Conservation (phyloP, 2,329 filamentous ascomycete genomes). For the Sporothrix brasiliensis region DNA sequence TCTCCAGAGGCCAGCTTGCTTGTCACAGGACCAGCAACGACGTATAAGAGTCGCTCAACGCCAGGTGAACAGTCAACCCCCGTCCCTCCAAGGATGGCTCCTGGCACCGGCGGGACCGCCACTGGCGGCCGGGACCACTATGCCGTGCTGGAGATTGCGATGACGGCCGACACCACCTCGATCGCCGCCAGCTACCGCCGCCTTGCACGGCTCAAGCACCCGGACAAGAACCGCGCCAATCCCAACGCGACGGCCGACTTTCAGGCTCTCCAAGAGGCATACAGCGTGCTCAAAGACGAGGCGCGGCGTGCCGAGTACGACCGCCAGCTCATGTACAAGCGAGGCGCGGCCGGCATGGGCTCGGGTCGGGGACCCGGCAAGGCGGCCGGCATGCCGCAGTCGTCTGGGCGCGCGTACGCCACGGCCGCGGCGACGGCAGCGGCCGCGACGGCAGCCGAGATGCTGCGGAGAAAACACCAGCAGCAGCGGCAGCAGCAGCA, state of each 20-base stretch:
- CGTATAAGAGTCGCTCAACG: too few species aligned
- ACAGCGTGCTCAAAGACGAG: slow-evolving; percentile 36
- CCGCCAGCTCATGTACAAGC: neutral
- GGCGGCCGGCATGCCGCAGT: neutral
- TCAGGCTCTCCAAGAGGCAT: slow-evolving; percentile 38
- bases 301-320: slow-evolving; percentile 32
- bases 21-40: too few species aligned
- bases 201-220: slow-evolving; percentile 37
- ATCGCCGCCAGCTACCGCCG: slow-evolving; percentile 37
- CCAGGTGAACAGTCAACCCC: too few species aligned
- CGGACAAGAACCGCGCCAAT: slow-evolving; percentile 38
- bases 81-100: neutral
- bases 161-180: slow-evolving; percentile 29
- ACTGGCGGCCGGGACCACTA: slow-evolving; percentile 36
- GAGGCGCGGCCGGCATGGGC: neutral
- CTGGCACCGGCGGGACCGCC: neutral
- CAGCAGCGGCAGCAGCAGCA: neutral
- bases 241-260: slow-evolving; percentile 38
- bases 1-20: too few species aligned
- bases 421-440: neutral
- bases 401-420: neutral
- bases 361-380: too few species aligned
- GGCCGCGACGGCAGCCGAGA: neutral
- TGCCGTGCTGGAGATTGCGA: slow-evolving; percentile 35
- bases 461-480: neutral